A percentile compares a stretch with the other conserved stretches of the same genome.
phyloP scores from a whole-genome alignment of 192 early-diverging fungal species.

The Rhizophagus clarus region DNA sequence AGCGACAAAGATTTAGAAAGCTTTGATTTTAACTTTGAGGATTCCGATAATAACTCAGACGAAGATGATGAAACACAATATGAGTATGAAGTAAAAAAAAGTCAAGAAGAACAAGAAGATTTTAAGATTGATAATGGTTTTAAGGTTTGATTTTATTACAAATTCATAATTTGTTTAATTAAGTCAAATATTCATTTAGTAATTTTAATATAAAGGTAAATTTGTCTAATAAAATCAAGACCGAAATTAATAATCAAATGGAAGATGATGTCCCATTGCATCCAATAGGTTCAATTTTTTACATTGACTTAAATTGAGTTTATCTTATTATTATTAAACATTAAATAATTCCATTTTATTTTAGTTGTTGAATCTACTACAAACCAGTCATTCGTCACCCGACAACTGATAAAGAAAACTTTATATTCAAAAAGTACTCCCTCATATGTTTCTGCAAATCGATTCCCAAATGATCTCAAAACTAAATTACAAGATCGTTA shows the following conservation, averaged over 20 bases:
- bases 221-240: not conserved
- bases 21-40: not conserved
- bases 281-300: not conserved
- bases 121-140: slow-evolving; percentile 1
- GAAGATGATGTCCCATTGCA: not conserved
- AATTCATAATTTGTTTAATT: not conserved
- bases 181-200: not conserved
- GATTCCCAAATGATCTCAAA: not conserved
- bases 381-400: slow-evolving; percentile 10
- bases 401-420: not conserved
- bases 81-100: slow-evolving; percentile 14
- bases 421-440: not conserved
- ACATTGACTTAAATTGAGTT: too few species aligned
- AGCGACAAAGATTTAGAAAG: slow-evolving; percentile 19
- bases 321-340: too few species aligned
- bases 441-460: too few species aligned
- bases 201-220: not conserved
- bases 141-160: not conserved
- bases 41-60: not conserved
- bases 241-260: not conserved
- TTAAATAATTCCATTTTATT: too few species aligned
- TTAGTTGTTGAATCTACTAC: slow-evolving; percentile 13
- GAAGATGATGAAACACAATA: not conserved
- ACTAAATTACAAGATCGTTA: not conserved
- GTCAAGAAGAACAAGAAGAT: slow-evolving; percentile 26